These are phyloP conservation scores for Thelephora ganbajun DNA, from an alignment of 768 basidiomycete genomes.

Conservation along the genomic window DNA sequence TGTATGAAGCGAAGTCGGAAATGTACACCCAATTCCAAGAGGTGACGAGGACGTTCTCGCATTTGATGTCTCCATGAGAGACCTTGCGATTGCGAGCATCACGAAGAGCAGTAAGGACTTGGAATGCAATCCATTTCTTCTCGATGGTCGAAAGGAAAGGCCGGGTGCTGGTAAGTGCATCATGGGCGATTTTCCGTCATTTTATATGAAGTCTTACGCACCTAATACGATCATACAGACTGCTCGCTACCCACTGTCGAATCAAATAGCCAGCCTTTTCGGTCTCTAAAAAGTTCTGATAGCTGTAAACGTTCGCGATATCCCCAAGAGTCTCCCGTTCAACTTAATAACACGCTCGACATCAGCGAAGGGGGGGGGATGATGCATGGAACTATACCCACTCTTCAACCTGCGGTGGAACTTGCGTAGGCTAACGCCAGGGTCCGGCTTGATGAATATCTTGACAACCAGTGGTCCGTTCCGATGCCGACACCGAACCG, in stretches of 20 bases:
- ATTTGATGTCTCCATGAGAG: slow-evolving; percentile 97
- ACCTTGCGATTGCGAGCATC: slow-evolving; percentile 76
- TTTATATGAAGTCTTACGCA: slow-evolving; percentile 19
- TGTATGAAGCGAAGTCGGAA: slow-evolving; percentile 90
- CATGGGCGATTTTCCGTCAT: not conserved
- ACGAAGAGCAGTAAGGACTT: slow-evolving; percentile 73
- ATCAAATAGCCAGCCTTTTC: slow-evolving; percentile 94
- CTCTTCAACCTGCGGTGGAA: slow-evolving; percentile 73
- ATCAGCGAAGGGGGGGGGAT: not conserved
- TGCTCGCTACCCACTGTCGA: slow-evolving; percentile 89
- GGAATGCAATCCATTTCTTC: slow-evolving; percentile 97
- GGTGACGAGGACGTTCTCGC: slow-evolving; percentile 90
- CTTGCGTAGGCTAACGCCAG: slow-evolving; percentile 58
- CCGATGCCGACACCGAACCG: slow-evolving; percentile 76
- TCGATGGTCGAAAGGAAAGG: slow-evolving; percentile 86
- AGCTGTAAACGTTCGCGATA: slow-evolving; percentile 79
- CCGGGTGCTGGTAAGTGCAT: slow-evolving; percentile 51
- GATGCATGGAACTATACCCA: slow-evolving; percentile 16
- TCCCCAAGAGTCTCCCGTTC: slow-evolving; percentile 77
- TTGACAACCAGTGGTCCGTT: slow-evolving; percentile 83
- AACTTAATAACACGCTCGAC: slow-evolving; percentile 28
- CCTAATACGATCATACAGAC: slow-evolving; percentile 96
- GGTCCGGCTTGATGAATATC: slow-evolving; percentile 92
- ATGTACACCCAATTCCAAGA: slow-evolving; percentile 94
- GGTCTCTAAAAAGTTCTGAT: slow-evolving; percentile 84